A percentile compares a stretch with the other conserved stretches of the same genome.
phyloP scores from a whole-genome alignment of 768 basidiomycete genomes.

The Hygrophorus russula region DNA sequence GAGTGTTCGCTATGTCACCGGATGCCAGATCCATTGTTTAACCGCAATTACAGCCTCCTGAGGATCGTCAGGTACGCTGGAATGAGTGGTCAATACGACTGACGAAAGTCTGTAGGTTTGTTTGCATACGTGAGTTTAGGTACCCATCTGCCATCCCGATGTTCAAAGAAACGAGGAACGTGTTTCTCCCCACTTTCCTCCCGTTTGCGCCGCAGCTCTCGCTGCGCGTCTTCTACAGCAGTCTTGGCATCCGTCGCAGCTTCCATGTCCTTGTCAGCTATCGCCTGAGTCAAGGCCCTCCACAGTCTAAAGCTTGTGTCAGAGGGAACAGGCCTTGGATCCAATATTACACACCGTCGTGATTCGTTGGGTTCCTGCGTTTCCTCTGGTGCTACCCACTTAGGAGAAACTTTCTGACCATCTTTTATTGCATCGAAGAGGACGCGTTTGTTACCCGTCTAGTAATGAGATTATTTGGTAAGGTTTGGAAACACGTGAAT shows the following conservation, averaged over 20 bases:
- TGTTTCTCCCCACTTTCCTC: slow-evolving; percentile 66
- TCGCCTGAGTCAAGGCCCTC: slow-evolving; percentile 76
- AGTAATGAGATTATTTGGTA: slow-evolving; percentile 1
- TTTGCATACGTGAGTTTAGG: slow-evolving; percentile 62
- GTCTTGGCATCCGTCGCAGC: slow-evolving; percentile 86
- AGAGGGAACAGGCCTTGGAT: background rate
- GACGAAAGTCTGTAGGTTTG: slow-evolving; percentile 3
- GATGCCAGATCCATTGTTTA: slow-evolving; percentile 69
- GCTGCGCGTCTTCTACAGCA: slow-evolving; percentile 83
- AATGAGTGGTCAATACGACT: slow-evolving; percentile 3
- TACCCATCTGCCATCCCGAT: slow-evolving; percentile 66
- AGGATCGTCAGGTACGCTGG: slow-evolving; percentile 63
- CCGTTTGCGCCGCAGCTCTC: slow-evolving; percentile 62
- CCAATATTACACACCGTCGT: slow-evolving; percentile 42
- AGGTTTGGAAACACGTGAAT: background rate
- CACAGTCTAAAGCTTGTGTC: slow-evolving; percentile 47
- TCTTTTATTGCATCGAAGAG: slow-evolving; percentile 80
- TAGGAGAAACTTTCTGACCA: slow-evolving; percentile 63
- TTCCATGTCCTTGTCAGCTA: slow-evolving; percentile 85
- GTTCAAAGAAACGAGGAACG: slow-evolving; percentile 73
- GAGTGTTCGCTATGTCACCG: slow-evolving; percentile 6
- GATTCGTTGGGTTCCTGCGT: slow-evolving; percentile 91
- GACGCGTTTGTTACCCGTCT: slow-evolving; percentile 62
- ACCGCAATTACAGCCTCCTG: slow-evolving; percentile 54
- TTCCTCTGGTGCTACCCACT: slow-evolving; percentile 74